phyloP scores from a whole-genome alignment of 2,329 filamentous ascomycete genomes.

The Fusarium fujikuroi region DNA sequence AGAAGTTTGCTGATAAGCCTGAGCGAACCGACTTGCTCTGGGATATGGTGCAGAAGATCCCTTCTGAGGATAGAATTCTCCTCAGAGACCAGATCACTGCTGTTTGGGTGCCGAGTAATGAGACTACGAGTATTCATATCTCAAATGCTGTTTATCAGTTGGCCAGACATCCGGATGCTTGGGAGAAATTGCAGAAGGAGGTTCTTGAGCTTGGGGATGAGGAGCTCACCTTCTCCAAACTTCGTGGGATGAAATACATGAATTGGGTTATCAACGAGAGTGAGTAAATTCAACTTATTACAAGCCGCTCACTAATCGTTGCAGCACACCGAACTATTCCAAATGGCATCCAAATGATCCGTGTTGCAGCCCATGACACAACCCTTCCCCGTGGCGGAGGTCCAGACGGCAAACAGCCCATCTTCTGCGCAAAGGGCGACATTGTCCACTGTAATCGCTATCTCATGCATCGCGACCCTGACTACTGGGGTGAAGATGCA shows the following conservation, averaged over 20 bases:
- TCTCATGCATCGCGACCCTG: not conserved
- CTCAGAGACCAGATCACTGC: not conserved
- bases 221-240: not conserved
- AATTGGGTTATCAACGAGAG: not conserved
- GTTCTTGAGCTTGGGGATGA: not conserved
- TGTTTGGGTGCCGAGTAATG: conserved; percentile 2
- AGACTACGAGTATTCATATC: conserved; percentile 1
- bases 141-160: not conserved
- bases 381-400: not conserved
- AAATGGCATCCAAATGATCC: not conserved
- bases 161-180: not conserved
- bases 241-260: not conserved
- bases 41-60: not conserved
- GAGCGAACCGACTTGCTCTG: not conserved
- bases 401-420: not conserved
- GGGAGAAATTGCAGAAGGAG: not conserved
- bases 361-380: not conserved
- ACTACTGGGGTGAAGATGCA: not conserved
- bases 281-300: accelerated
- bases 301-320: accelerated
- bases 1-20: not conserved
- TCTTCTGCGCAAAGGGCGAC: conserved; percentile 7
- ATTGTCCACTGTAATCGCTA: not conserved
- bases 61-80: not conserved
- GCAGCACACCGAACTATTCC: not conserved